Evolutionary conservation across 768 basidiomycete species (phyloP).

Genomic region (Pisolithus orientalis): DNA sequence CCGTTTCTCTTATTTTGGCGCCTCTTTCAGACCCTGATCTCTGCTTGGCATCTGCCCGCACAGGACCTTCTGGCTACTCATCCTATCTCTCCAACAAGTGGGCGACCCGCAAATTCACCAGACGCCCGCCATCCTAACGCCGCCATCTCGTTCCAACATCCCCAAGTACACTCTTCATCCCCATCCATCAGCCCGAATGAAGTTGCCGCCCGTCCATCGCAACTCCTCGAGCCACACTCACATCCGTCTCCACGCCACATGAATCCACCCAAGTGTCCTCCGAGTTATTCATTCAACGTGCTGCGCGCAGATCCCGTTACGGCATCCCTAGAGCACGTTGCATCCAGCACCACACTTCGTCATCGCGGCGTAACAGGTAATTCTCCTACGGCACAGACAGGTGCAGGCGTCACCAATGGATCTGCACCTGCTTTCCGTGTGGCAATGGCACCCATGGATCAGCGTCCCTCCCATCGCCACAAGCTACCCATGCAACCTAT

Average conservation of each 20-base stretch:
- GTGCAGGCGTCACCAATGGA: conserved; percentile 27
- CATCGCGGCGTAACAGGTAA: conserved; percentile 19
- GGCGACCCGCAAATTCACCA: neutral
- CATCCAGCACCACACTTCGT: conserved; percentile 35
- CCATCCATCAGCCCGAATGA: conserved; percentile 25
- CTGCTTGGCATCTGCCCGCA: neutral
- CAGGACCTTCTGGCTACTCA: neutral
- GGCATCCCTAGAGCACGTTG: conserved; percentile 38
- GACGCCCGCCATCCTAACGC: neutral
- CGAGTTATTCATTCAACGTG: conserved; percentile 37
- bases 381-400: conserved; percentile 9
- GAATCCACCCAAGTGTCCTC: conserved; percentile 8
- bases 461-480: conserved; percentile 18
- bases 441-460: conserved; percentile 21
- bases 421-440: conserved; percentile 35
- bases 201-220: conserved; percentile 11
- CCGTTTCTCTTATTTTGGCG: neutral
- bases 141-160: neutral
- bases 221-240: neutral
- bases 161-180: conserved; percentile 14
- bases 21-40: neutral
- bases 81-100: conserved; percentile 3
- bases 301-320: conserved; percentile 37
- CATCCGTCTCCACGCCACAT: conserved; percentile 9
- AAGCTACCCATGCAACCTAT: neutral